Evolutionary conservation across 768 basidiomycete genomes (phyloP), one percentile per base, ranked within the genome.

Genomic region (Hericium rajendrae): DNA sequence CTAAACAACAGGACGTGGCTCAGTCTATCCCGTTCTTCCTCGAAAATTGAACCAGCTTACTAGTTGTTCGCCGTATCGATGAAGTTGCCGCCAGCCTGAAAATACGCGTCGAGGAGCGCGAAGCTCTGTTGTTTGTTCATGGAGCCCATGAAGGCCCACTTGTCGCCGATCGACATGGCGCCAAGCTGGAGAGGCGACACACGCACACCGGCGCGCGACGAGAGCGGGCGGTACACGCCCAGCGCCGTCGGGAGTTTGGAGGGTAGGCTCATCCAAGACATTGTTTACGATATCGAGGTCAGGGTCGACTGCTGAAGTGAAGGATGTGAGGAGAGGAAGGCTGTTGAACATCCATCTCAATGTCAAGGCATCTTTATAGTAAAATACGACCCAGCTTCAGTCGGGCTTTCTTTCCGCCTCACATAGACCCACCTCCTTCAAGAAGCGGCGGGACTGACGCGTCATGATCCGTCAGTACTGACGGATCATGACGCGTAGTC

Each of bases 71-170:
- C 18, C 24, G 43, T 48, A 10, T 16, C 41, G 39, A 20, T 43
- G 10, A 32, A 38, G 38, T 18, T 48, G 24, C 40, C 40, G 18
- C 68, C 73, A 0, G 66, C 65, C 18, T 71, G 66, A 38, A 66
- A 69, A 51, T 59, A 71, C 9, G 71, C 66, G 57, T 75, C 73
- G 3, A 76, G 68, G 11, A 75, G 65, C 66, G 72, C 64, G 63
- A 74, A 73, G 18, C 67, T 60, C 32, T 55, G 41, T 54, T 72
- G 67, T 66, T 72, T 71, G 62, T 58, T 54, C 68, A 74, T 72
- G 6, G 63, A 55, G 18, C 79, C 78, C 71, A 72, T 60, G 16
- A 41, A 32, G 8, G 32, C 38, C 62, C 63, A 64, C 13, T 48
- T 16, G 55, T 62, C 59, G 51, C 64, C 64, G 43, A 65, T 59